phyloP scores from a whole-genome alignment of 192 early-diverging fungal genomes.

The Coemansia sp. region DNA sequence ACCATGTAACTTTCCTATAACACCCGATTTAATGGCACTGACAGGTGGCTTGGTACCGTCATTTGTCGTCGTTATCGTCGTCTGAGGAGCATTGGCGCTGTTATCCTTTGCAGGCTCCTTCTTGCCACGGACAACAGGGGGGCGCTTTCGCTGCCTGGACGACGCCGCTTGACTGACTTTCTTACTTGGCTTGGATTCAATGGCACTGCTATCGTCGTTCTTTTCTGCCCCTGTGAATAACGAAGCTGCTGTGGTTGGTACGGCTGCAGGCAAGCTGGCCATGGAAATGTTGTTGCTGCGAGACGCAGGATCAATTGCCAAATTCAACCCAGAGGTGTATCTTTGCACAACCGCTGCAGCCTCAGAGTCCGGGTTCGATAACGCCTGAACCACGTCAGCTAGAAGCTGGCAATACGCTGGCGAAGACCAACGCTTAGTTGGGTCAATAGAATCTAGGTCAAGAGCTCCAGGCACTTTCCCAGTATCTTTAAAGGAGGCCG shows the following conservation, averaged over 20 bases:
- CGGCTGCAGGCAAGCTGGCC: neutral
- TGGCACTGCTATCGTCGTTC: neutral
- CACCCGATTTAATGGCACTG: neutral
- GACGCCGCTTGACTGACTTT: neutral
- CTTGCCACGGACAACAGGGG: neutral
- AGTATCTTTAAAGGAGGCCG: neutral
- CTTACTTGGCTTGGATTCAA: neutral
- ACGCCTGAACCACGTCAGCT: conserved; percentile 51
- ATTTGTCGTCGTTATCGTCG: neutral
- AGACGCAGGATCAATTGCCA: neutral
- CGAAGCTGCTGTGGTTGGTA: neutral
- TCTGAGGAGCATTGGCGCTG: neutral
- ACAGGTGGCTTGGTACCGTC: neutral
- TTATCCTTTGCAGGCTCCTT: neutral
- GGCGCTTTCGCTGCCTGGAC: neutral
- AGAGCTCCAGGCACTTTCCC: neutral
- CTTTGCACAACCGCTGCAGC: conserved; percentile 40
- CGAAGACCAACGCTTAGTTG: conserved; percentile 29
- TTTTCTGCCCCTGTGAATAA: neutral
- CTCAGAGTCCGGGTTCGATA: conserved; percentile 40
- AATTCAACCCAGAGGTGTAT: conserved; percentile 1
- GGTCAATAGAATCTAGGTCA: conserved; percentile 1
- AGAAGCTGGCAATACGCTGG: conserved; percentile 51
- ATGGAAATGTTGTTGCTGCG: neutral
- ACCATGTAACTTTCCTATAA: neutral